These are phyloP conservation scores for Hypoxylon sp. DNA, from an alignment of 2,329 filamentous ascomycete species.

Conservation along the genomic window DNA sequence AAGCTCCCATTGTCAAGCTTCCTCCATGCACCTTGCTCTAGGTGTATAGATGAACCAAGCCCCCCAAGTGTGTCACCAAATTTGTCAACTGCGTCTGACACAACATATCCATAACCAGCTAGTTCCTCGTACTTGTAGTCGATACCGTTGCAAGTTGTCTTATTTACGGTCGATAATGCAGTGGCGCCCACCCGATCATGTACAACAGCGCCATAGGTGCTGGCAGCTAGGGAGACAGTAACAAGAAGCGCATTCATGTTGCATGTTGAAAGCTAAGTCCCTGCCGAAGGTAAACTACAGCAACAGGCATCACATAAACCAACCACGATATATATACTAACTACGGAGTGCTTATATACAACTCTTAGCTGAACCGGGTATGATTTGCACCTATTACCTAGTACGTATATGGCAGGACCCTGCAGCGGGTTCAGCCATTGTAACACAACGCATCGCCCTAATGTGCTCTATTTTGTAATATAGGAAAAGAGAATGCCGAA, in stretches of 20 bases:
- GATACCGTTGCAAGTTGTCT: slow-evolving; percentile 69
- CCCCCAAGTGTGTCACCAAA: slow-evolving; percentile 79
- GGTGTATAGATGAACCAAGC: slow-evolving; percentile 75
- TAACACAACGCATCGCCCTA: neutral
- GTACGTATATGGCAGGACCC: slow-evolving; percentile 25
- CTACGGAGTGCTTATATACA: slow-evolving; percentile 19
- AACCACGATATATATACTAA: neutral
- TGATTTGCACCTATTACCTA: slow-evolving; percentile 9
- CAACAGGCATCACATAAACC: neutral
- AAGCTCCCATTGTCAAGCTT: slow-evolving; percentile 67
- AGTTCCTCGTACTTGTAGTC: slow-evolving; percentile 76
- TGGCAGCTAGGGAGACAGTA: slow-evolving; percentile 26
- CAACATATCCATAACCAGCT: slow-evolving; percentile 75
- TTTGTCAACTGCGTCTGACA: slow-evolving; percentile 72
- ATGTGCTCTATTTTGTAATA: neutral
- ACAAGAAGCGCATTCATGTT: slow-evolving; percentile 36
- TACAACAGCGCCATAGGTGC: slow-evolving; percentile 29
- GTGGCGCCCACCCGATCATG: neutral
- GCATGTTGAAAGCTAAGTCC: neutral
- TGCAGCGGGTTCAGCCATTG: slow-evolving; percentile 10
- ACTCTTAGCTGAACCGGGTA: slow-evolving; percentile 4
- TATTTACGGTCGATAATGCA: slow-evolving; percentile 42
- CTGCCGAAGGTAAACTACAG: neutral
- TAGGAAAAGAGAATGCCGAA: slow-evolving; percentile 22
- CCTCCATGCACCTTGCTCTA: slow-evolving; percentile 69